phyloP scores from a whole-genome alignment of 306 rosid species.

The Prunus mongolica region DNA sequence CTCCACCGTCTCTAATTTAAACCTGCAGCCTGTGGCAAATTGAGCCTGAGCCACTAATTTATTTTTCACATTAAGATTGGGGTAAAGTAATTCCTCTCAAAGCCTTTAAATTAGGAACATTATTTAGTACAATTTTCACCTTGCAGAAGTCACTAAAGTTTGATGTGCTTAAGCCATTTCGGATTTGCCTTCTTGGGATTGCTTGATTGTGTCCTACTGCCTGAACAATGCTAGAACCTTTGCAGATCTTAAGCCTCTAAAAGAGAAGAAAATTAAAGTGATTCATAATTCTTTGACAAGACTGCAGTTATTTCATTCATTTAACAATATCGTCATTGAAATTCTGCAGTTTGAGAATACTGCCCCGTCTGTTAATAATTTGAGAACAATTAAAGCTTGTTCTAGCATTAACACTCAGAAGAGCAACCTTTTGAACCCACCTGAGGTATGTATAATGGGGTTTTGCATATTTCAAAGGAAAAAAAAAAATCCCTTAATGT shows the following conservation, averaged over 20 bases:
- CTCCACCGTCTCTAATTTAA: no score
- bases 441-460: background rate
- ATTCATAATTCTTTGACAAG: background rate
- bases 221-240: background rate
- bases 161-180: no score
- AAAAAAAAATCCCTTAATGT: background rate
- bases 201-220: background rate
- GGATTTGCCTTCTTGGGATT: no score
- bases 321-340: background rate
- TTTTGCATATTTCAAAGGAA: background rate
- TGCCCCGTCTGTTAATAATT: slow-evolving; percentile 4
- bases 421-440: background rate
- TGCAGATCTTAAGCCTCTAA: background rate
- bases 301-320: background rate
- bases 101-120: no score
- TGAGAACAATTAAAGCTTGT: background rate
- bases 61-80: no score
- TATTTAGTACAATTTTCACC: no score
- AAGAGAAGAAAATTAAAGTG: background rate
- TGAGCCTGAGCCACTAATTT: no score
- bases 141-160: no score
- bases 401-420: slow-evolving; percentile 1
- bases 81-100: no score
- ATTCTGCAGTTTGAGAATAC: slow-evolving; percentile 5
- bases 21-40: no score